A percentile compares a stretch with the other conserved stretches of the same genome.
Evolutionary conservation across 331 rosid species (phyloP).

Genomic region (Arachis monticola): DNA sequence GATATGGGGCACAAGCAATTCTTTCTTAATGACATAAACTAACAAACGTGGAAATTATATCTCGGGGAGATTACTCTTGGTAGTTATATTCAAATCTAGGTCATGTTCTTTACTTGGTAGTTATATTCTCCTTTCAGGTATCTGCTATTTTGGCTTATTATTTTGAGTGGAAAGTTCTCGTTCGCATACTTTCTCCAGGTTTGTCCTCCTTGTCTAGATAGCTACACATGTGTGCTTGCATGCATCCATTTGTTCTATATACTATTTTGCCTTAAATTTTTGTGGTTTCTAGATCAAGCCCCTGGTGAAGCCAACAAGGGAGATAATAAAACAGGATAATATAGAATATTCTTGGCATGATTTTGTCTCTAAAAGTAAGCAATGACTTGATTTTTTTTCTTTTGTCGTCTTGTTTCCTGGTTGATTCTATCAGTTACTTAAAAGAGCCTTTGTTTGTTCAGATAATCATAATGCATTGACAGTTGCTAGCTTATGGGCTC

Average conservation of each 20-base stretch:
- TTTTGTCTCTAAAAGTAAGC: conserved; percentile 78
- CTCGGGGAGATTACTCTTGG: too few species aligned
- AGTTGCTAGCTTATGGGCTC: conserved; percentile 80
- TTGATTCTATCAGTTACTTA: conserved; percentile 31
- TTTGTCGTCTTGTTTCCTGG: conserved; percentile 17
- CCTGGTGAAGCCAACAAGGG: conserved; percentile 72
- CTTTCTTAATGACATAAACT: too few species aligned
- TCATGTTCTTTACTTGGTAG: background rate
- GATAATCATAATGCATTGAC: conserved; percentile 86
- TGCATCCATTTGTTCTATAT: background rate
- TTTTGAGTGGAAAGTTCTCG: conserved; percentile 78
- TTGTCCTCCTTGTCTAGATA: conserved; percentile 5
- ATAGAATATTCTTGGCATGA: conserved; percentile 84
- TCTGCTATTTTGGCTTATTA: conserved; percentile 82
- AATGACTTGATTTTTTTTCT: conserved; percentile 12
- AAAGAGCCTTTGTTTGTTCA: conserved; percentile 47
- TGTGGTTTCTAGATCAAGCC: conserved; percentile 75
- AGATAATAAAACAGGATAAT: conserved; percentile 41
- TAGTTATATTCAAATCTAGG: too few species aligned
- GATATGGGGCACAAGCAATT: too few species aligned
- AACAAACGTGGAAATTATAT: too few species aligned
- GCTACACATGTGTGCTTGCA: background rate
- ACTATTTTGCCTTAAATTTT: background rate
- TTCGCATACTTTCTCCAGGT: conserved; percentile 99
- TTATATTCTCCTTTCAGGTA: conserved; percentile 57